These are phyloP conservation scores for Malassezia sympodialis DNA, from an alignment of 1,284 basidiomycete species.

Conservation along the genomic window DNA sequence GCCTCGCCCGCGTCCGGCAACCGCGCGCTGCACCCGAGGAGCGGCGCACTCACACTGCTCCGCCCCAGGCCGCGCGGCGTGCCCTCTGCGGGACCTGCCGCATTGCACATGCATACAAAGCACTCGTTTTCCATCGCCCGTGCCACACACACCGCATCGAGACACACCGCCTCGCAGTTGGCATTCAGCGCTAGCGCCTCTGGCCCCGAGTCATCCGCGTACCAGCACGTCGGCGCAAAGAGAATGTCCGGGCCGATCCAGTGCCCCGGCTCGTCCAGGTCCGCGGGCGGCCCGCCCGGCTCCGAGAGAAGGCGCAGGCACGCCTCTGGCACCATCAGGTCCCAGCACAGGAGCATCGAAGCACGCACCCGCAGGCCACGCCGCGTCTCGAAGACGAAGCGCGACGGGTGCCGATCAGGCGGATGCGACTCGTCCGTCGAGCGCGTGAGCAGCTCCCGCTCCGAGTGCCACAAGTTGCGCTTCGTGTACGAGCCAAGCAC, in stretches of 20 bases:
- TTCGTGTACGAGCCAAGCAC: constrained; percentile 40
- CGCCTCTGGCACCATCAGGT: constrained; percentile 36
- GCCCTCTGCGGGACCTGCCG: constrained; percentile 22
- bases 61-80: constrained; percentile 31
- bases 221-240: constrained; percentile 46
- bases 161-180: constrained; percentile 27
- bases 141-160: constrained; percentile 26
- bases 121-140: constrained; percentile 39
- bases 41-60: constrained; percentile 33
- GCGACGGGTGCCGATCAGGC: constrained; percentile 19
- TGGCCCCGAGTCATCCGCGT: constrained; percentile 35
- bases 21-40: constrained; percentile 28
- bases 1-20: constrained; percentile 26
- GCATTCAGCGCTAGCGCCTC: constrained; percentile 33
- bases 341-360: constrained; percentile 43
- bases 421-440: constrained; percentile 30
- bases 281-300: constrained; percentile 3
- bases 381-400: constrained; percentile 35
- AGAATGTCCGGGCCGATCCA: constrained; percentile 37
- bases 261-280: constrained; percentile 21
- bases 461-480: constrained; percentile 44
- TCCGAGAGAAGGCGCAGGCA: constrained; percentile 31
- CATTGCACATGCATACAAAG: constrained; percentile 41
- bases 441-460: constrained; percentile 27
- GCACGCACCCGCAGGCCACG: constrained; percentile 29